Evolutionary conservation across 2,329 filamentous ascomycete species (phyloP), one percentile per base, ranked within the genome.

Genomic region (Clonostachys sp.): DNA sequence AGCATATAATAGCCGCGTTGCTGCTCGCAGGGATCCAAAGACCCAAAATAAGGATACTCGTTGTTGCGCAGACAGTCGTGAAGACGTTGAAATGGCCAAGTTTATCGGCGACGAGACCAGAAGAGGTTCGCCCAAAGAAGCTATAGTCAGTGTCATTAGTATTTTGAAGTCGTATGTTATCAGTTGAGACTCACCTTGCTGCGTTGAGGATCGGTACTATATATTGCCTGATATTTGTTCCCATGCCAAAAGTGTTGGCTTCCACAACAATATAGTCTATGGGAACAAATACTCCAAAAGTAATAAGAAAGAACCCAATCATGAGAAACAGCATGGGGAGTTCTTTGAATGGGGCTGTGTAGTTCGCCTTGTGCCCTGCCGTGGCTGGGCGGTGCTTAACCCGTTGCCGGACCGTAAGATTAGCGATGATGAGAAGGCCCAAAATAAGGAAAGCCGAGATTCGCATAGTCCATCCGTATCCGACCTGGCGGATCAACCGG

Each of bases 1-100:
- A 87, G 13, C 78, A 66, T 43, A 86, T 75, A 45, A 80, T 74
- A 1, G 74, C 69, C 1, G 72, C 71, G 6, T 60, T 61, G 12
- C 56, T 68, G 4, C 36, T 18, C 9, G 24, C 24, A 0, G 64
- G 61, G 6, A 69, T 57, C 67, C 67, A 70, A 17, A 82, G 58
- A 36, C 53, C 65, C 7, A 70, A 57, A 6, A 56, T 61, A 24
- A 65, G 57, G 34, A 67, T 45, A 12, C 57, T 61, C 34, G 74
- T 68, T 49, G 75, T 50, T 7, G 64, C 60, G 20, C 70, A 70
- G 50, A 78, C 68, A 34, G 75, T 57, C 38, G 77, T 73, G 48
- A 63, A 61, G 42, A 65, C 56, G 49, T 68, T 67, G 56, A 59
- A 68, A 4, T 60, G 58, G 4, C 65, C 65, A 14, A 63, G 35